phyloP scores from a whole-genome alignment of 306 rosid species.

The Biancaea sappan region DNA sequence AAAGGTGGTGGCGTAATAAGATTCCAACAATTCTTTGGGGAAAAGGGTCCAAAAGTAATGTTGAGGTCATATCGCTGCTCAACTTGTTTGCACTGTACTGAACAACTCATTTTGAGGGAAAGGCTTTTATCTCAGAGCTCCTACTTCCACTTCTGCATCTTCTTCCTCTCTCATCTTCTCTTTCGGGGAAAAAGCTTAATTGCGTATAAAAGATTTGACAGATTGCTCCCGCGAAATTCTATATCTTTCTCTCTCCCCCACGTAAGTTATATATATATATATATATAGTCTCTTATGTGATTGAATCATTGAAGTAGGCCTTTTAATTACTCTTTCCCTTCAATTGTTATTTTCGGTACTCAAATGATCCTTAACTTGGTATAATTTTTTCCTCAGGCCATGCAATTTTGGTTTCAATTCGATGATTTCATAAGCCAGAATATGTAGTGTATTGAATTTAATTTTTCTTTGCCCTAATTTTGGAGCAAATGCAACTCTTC shows the following conservation, averaged over 20 bases:
- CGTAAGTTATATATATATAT: no score
- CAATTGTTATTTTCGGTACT: neutral
- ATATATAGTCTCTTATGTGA: neutral
- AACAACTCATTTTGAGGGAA: neutral
- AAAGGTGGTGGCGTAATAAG: neutral
- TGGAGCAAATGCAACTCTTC: neutral
- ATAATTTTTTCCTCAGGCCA: neutral
- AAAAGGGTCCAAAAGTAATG: constrained; percentile 4
- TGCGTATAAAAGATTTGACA: constrained; percentile 4
- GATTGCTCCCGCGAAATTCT: neutral
- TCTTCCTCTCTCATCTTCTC: neutral
- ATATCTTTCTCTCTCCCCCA: neutral
- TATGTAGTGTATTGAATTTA: neutral
- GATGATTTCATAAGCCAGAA: constrained; percentile 24
- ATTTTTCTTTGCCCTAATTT: constrained; percentile 41
- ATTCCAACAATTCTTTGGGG: neutral
- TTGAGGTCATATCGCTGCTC: neutral
- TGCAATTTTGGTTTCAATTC: constrained; percentile 18
- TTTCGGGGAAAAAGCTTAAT: neutral
- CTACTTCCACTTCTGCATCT: neutral
- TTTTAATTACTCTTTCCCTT: constrained; percentile 8
- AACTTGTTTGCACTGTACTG: neutral
- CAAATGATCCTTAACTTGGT: constrained; percentile 8
- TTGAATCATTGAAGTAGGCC: constrained; percentile 8
- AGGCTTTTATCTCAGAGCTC: neutral